Conservation (phyloP, 805 yeast species). For the Wickerhamia fluorescens region DNA sequence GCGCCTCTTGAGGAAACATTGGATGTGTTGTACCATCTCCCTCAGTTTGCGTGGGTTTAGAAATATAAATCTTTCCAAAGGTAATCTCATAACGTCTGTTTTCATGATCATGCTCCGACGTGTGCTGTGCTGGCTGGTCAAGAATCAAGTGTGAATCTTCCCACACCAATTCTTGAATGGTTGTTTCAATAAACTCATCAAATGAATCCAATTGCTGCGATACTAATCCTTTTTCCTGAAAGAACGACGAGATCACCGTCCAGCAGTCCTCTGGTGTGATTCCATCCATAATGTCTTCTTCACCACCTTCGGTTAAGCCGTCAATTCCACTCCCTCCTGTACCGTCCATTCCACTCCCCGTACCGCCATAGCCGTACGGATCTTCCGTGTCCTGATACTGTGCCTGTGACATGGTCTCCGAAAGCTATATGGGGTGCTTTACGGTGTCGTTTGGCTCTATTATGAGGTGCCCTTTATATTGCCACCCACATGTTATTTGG, state of each 20-base stretch:
- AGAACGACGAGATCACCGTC: constrained; percentile 95
- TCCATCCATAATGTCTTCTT: constrained; percentile 49
- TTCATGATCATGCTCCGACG: constrained; percentile 81
- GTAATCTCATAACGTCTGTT: constrained; percentile 91
- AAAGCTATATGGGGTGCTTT: too few species aligned
- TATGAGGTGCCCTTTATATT: too few species aligned
- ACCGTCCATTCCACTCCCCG: too few species aligned
- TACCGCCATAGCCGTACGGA: constrained; percentile 71
- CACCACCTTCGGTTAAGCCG: too few species aligned
- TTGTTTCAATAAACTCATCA: constrained; percentile 93
- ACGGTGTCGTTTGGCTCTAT: too few species aligned
- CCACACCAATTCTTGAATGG: constrained; percentile 93
- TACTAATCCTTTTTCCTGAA: constrained; percentile 93
- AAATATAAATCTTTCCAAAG: constrained; percentile 95
- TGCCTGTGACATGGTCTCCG: too few species aligned
- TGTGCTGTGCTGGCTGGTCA: constrained; percentile 98
- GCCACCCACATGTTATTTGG: too few species aligned
- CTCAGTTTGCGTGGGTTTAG: constrained; percentile 97
- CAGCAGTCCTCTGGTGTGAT: constrained; percentile 98
- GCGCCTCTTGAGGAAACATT: constrained; percentile 96
- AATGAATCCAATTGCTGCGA: constrained; percentile 98
- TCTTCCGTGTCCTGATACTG: constrained; percentile 28
- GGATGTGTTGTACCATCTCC: constrained; percentile 99
- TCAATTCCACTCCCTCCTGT: too few species aligned
- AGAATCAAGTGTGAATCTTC: constrained; percentile 91